phyloP scores from a whole-genome alignment of 2,329 filamentous ascomycete species.

The Chrysoporthe deuterocubensis region DNA sequence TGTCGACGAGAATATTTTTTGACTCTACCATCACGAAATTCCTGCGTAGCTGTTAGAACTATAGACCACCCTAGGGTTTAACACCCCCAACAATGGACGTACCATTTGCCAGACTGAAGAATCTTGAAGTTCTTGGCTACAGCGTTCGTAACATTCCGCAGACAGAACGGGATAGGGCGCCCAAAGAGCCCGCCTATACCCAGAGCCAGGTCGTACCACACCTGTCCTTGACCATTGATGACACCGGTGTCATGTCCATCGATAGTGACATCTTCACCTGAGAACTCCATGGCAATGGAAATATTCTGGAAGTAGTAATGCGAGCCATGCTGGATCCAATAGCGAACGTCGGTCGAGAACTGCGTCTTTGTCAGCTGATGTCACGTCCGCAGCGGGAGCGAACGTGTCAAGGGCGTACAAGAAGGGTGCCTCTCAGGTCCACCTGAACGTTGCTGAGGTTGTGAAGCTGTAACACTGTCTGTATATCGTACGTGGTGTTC shows the following conservation, averaged over 20 bases:
- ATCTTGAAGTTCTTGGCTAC: constrained; percentile 20
- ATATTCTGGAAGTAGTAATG: constrained; percentile 22
- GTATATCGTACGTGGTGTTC: constrained; percentile 17
- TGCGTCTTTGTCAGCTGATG: background rate
- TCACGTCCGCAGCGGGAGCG: background rate
- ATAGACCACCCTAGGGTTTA: background rate
- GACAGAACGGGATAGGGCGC: constrained; percentile 16
- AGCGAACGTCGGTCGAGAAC: constrained; percentile 20
- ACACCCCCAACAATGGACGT: background rate
- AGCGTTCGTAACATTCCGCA: constrained; percentile 17
- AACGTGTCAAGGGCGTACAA: background rate
- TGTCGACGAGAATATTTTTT: constrained; percentile 10
- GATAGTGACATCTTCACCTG: constrained; percentile 12
- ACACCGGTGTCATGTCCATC: constrained; percentile 18
- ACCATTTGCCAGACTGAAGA: constrained; percentile 21
- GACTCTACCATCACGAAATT: constrained; percentile 23
- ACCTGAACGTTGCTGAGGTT: constrained; percentile 23
- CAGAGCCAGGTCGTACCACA: constrained; percentile 20
- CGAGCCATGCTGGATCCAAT: constrained; percentile 22
- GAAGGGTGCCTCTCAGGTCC: constrained; percentile 17
- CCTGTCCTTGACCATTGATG: constrained; percentile 17
- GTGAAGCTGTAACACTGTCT: constrained; percentile 16
- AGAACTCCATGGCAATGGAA: constrained; percentile 22
- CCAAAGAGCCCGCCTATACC: constrained; percentile 19
- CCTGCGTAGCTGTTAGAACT: background rate